Percentiles rank a stretch among this genome's conserved stretches.
phyloP scores from a whole-genome alignment of 441 rosid genomes.

The Macaranga tanarius region DNA sequence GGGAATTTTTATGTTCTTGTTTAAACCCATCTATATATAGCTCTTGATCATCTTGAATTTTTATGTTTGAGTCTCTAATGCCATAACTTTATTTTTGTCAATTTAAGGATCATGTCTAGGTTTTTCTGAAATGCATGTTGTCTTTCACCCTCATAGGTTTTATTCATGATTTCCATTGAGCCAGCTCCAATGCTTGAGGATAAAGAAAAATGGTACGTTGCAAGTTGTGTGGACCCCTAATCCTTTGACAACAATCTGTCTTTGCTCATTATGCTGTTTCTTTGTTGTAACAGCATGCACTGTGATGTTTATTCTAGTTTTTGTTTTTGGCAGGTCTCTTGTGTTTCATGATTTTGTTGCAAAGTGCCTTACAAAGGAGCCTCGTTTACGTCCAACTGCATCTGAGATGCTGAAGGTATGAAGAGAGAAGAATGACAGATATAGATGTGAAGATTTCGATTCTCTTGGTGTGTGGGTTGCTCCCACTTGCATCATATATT shows the following conservation, averaged over 20 bases:
- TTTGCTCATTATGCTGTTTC: neutral
- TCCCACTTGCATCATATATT: neutral
- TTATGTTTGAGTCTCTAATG: neutral
- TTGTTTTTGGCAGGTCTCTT: constrained; percentile 70
- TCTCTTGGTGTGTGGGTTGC: constrained; percentile 3
- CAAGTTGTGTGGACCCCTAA: constrained; percentile 20
- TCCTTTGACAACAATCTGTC: neutral
- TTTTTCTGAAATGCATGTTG: constrained; percentile 28
- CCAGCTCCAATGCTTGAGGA: constrained; percentile 99
- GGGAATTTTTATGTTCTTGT: neutral
- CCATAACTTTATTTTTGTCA: constrained; percentile 4
- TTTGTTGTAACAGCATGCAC: neutral
- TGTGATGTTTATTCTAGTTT: constrained; percentile 21
- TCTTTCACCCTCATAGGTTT: constrained; percentile 54
- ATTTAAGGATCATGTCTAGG: neutral
- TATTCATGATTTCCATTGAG: constrained; percentile 97
- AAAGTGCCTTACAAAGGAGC: constrained; percentile 94
- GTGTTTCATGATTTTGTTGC: constrained; percentile 99
- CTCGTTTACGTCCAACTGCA: constrained; percentile 95
- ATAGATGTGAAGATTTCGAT: constrained; percentile 4
- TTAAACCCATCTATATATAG: neutral
- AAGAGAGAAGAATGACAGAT: neutral
- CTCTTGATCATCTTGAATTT: neutral
- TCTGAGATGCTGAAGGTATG: constrained; percentile 94
- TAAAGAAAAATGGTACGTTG: constrained; percentile 95